Evolutionary conservation across 1,284 basidiomycete genomes (phyloP).

Genomic region (Pholiota adiposa): DNA sequence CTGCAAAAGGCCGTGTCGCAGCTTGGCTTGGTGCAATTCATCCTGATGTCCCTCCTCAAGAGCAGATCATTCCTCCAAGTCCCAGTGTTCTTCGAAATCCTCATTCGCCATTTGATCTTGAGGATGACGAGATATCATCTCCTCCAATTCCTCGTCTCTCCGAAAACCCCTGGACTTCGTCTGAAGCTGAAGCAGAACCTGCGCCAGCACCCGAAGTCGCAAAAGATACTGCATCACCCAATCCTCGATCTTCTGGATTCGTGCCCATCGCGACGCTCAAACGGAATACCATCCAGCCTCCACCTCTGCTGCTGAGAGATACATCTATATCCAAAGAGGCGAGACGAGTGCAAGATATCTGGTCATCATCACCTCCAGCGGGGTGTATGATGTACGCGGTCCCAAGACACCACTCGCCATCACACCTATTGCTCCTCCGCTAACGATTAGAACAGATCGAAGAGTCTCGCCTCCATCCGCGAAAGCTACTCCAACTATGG

Average conservation of each 20-base stretch:
- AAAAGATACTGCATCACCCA: slow-evolving; percentile 46
- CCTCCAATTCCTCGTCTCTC: background rate
- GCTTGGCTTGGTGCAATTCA: slow-evolving; percentile 74
- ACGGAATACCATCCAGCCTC: slow-evolving; percentile 34
- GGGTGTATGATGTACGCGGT: slow-evolving; percentile 16
- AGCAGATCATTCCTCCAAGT: slow-evolving; percentile 38
- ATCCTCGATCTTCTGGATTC: slow-evolving; percentile 76
- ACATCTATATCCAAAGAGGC: slow-evolving; percentile 40
- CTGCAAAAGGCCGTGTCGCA: slow-evolving; percentile 70
- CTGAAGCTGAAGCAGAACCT: background rate
- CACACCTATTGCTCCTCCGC: slow-evolving; percentile 22
- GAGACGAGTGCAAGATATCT: slow-evolving; percentile 40
- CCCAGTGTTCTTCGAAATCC: slow-evolving; percentile 30
- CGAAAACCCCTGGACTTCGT: background rate
- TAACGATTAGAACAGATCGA: slow-evolving; percentile 37
- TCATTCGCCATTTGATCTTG: slow-evolving; percentile 14
- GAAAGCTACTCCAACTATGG: slow-evolving; percentile 21
- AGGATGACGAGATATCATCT: slow-evolving; percentile 12
- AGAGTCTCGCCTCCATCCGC: slow-evolving; percentile 41
- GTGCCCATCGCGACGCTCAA: slow-evolving; percentile 63
- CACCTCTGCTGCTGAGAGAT: slow-evolving; percentile 27
- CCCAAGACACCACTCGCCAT: slow-evolving; percentile 21
- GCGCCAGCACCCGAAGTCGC: slow-evolving; percentile 2
- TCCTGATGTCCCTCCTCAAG: slow-evolving; percentile 49
- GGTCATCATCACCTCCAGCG: slow-evolving; percentile 31